These are phyloP conservation scores for Borealophlyctis nickersoniae DNA, from an alignment of 192 early-diverging fungal species.

Conservation along the genomic window DNA sequence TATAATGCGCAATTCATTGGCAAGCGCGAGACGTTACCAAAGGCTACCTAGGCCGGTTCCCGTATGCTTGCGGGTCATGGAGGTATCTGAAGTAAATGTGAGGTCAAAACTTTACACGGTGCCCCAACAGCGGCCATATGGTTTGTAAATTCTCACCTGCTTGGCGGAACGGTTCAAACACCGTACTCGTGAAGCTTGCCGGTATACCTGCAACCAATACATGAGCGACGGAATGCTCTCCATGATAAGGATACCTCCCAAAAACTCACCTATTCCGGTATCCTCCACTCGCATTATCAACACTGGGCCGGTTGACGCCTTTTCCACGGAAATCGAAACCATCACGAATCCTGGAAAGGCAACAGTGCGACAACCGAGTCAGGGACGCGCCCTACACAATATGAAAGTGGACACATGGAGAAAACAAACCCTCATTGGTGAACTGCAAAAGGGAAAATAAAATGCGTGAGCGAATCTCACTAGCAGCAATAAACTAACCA, in stretches of 20 bases:
- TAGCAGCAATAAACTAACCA: too few species aligned
- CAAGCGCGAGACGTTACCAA: not conserved
- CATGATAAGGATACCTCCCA: not conserved
- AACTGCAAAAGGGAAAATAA: too few species aligned
- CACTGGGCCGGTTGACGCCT: not conserved
- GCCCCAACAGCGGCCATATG: too few species aligned
- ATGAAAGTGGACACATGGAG: too few species aligned
- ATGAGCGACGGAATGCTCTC: too few species aligned
- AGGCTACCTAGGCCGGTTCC: not conserved
- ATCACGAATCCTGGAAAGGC: too few species aligned
- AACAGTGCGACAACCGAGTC: too few species aligned
- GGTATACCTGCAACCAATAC: slow-evolving; percentile 11
- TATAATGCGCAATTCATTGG: not conserved
- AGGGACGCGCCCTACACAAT: too few species aligned
- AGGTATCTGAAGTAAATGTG: not conserved
- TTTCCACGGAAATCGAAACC: too few species aligned
- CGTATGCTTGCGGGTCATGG: slow-evolving; percentile 2
- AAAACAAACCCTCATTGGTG: slow-evolving; percentile 3
- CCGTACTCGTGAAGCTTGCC: not conserved
- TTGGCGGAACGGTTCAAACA: slow-evolving; percentile 19
- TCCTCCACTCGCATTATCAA: not conserved
- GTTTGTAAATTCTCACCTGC: slow-evolving; percentile 6
- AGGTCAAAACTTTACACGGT: too few species aligned
- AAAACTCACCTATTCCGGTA: slow-evolving; percentile 3
- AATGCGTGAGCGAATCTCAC: too few species aligned